Conservation (phyloP, 257 asterid genomes). For the Phtheirospermum japonicum region DNA sequence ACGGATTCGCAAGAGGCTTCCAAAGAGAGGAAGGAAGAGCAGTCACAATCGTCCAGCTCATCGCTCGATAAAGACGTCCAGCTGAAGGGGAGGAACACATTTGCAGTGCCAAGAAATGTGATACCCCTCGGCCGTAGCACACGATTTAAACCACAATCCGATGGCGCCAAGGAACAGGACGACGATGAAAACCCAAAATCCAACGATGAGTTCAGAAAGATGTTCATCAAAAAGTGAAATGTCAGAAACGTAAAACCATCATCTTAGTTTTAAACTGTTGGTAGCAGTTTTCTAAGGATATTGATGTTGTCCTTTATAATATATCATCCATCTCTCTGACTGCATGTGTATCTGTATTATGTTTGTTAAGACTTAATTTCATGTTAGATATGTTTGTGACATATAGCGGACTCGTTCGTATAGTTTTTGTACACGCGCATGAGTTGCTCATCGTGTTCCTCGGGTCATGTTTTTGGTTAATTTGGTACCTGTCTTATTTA, state of each 20-base stretch:
- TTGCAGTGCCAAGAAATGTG: constrained; percentile 86
- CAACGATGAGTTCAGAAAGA: constrained; percentile 89
- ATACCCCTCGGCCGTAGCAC: constrained; percentile 53
- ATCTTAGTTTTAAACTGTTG: too few relatives aligned
- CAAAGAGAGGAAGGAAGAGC: constrained; percentile 29
- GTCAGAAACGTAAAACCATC: neutral
- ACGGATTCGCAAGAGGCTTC: constrained; percentile 33
- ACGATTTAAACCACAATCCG: constrained; percentile 33
- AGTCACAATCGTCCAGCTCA: constrained; percentile 26
- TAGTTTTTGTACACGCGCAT: too few relatives aligned
- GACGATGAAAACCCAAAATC: constrained; percentile 76
- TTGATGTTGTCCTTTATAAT: too few relatives aligned
- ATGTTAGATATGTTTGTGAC: too few relatives aligned
- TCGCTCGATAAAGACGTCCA: constrained; percentile 38
- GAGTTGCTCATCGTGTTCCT: too few relatives aligned
- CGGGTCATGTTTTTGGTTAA: too few relatives aligned
- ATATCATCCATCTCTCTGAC: too few relatives aligned
- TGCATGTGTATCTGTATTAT: too few relatives aligned
- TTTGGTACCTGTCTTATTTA: too few relatives aligned
- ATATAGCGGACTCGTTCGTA: too few relatives aligned
- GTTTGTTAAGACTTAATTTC: too few relatives aligned
- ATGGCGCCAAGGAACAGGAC: constrained; percentile 30
- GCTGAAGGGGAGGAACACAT: constrained; percentile 69
- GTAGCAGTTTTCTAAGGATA: too few relatives aligned
- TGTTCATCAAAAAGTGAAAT: constrained; percentile 53